phyloP scores from a whole-genome alignment of 768 basidiomycete species.

The Glaciozyma martinii region DNA sequence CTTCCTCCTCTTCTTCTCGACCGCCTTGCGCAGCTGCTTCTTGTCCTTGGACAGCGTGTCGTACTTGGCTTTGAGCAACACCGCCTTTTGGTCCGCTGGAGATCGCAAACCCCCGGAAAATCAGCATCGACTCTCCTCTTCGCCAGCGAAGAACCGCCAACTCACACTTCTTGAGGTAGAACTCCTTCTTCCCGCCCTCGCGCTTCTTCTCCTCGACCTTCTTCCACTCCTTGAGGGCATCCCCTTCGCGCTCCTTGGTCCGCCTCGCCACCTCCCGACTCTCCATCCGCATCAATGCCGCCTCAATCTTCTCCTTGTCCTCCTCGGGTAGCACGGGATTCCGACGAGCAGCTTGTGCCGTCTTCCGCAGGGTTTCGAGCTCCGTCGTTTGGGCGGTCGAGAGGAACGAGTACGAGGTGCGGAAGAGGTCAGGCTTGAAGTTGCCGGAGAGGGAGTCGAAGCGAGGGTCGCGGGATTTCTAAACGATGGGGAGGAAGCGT shows the following conservation, averaged over 20 bases:
- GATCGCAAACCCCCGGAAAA: not conserved
- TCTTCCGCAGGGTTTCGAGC: constrained; percentile 20
- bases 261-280: constrained; percentile 17
- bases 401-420: constrained; percentile 26
- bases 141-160: not conserved
- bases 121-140: not conserved
- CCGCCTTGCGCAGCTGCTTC: constrained; percentile 28
- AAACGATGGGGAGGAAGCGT: not conserved
- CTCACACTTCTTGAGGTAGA: constrained; percentile 28
- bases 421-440: constrained; percentile 23
- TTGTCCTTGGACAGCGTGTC: constrained; percentile 29
- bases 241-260: constrained; percentile 21
- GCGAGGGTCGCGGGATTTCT: constrained; percentile 28
- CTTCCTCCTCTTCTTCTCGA: constrained; percentile 30
- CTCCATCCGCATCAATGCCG: constrained; percentile 27
- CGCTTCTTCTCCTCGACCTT: constrained; percentile 24
- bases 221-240: constrained; percentile 23
- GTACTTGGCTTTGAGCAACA: constrained; percentile 30
- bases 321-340: constrained; percentile 14
- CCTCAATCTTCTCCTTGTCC: constrained; percentile 22
- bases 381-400: constrained; percentile 12
- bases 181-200: constrained; percentile 23
- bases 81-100: constrained; percentile 27
- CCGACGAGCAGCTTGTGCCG: constrained; percentile 11
- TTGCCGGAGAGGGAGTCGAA: constrained; percentile 28